These are phyloP conservation scores for Eustoma russellianum DNA, from an alignment of 257 asterid genomes.

Conservation along the genomic window DNA sequence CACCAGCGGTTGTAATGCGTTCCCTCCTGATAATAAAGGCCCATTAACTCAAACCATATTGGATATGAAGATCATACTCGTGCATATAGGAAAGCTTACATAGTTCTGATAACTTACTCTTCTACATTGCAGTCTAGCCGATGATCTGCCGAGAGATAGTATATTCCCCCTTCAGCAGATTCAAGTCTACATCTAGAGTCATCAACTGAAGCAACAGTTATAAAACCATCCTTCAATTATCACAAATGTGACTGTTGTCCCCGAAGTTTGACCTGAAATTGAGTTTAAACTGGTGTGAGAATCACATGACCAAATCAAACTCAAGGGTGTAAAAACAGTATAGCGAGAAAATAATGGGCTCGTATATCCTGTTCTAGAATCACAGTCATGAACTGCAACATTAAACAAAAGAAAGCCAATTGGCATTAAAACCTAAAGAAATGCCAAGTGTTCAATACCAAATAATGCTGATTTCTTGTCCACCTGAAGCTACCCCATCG, in stretches of 20 bases:
- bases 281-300: conserved; percentile 18
- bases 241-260: conserved; percentile 95
- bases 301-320: not conserved
- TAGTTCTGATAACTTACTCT: conserved; percentile 51
- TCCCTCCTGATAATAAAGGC: conserved; percentile 58
- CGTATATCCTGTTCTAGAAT: no score
- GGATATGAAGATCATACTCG: not conserved
- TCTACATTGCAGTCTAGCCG: conserved; percentile 93
- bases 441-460: no score
- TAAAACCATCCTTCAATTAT: conserved; percentile 91
- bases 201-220: conserved; percentile 96
- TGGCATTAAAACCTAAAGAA: no score
- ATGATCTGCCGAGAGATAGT: conserved; percentile 91
- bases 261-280: conserved; percentile 78
- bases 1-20: conserved; percentile 84
- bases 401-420: no score
- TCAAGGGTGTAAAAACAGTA: not conserved
- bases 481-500: no score
- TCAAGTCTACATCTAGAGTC: conserved; percentile 94
- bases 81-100: conserved; percentile 5
- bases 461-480: no score
- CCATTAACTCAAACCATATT: conserved; percentile 12
- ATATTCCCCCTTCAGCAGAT: conserved; percentile 80
- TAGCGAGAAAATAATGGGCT: not conserved
- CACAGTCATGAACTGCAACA: no score